phyloP scores from a whole-genome alignment of 1,284 basidiomycete genomes.

The Gymnopus androsaceus region DNA sequence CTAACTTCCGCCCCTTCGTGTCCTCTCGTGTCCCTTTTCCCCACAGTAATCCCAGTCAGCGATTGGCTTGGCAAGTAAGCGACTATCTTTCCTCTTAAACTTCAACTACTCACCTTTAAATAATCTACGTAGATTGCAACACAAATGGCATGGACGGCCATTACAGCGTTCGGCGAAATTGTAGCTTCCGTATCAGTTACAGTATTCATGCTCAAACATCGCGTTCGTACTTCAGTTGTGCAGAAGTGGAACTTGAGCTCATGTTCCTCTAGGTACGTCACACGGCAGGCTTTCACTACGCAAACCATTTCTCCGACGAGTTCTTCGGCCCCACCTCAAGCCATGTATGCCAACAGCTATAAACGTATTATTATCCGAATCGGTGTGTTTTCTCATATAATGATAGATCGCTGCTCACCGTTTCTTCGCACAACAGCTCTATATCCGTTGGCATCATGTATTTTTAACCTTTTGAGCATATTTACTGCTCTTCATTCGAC shows the following conservation, averaged over 20 bases:
- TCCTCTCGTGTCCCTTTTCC: no score
- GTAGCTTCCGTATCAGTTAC: constrained; percentile 7
- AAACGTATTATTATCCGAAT: constrained; percentile 23
- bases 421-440: constrained; percentile 7
- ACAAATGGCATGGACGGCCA: constrained; percentile 25
- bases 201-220: constrained; percentile 12
- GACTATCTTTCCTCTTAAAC: background rate
- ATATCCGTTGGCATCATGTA: constrained; percentile 18
- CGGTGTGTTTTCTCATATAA: constrained; percentile 16
- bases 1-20: no score
- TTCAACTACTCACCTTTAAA: background rate
- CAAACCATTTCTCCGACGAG: constrained; percentile 1
- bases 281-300: constrained; percentile 8
- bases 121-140: constrained; percentile 20
- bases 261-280: background rate
- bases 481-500: constrained; percentile 16
- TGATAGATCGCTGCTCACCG: background rate
- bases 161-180: constrained; percentile 17
- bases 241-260: background rate
- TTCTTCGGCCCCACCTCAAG: constrained; percentile 11
- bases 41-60: constrained; percentile 15
- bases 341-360: constrained; percentile 19
- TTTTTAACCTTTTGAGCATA: constrained; percentile 15
- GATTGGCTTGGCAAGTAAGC: constrained; percentile 27
- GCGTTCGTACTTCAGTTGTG: background rate